phyloP scores from a whole-genome alignment of 805 yeast species.

The Candida nonsorbophila region DNA sequence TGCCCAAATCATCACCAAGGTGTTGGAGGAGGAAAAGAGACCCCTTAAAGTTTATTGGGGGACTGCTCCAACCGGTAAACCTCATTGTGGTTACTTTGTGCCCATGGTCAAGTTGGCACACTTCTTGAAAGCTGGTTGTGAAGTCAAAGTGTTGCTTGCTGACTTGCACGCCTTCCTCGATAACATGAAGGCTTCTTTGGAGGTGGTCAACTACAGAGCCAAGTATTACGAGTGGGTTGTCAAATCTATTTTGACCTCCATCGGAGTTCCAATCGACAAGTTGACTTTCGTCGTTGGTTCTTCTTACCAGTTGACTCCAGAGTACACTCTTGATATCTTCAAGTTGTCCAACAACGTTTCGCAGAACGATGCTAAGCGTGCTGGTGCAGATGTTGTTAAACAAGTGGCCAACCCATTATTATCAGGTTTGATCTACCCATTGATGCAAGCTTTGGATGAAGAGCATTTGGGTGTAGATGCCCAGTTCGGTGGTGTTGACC shows the following conservation, averaged over 20 bases:
- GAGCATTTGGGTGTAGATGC: constrained; percentile 82
- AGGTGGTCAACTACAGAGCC: constrained; percentile 84
- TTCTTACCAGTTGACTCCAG: constrained; percentile 73
- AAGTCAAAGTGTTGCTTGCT: constrained; percentile 85
- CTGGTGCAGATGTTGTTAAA: constrained; percentile 99
- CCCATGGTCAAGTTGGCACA: constrained; percentile 97
- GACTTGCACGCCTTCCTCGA: constrained; percentile 96
- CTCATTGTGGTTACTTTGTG: constrained; percentile 98
- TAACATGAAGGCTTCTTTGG: constrained; percentile 97
- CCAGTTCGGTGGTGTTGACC: constrained; percentile 99
- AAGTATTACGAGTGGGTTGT: constrained; percentile 80
- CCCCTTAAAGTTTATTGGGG: constrained; percentile 95
- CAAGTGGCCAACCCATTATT: constrained; percentile 93
- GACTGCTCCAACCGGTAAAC: constrained; percentile 98
- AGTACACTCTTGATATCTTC: constrained; percentile 87
- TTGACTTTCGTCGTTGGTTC: constrained; percentile 83
- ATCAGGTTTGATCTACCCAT: constrained; percentile 91
- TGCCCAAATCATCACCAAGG: constrained; percentile 78
- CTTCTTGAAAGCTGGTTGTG: constrained; percentile 93
- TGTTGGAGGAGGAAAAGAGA: constrained; percentile 74
- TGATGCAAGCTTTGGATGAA: constrained; percentile 98
- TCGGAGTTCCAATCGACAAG: constrained; percentile 89
- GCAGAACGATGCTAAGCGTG: constrained; percentile 95
- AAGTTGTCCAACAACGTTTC: constrained; percentile 78
- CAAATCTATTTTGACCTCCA: constrained; percentile 78